These are phyloP conservation scores for Phytophthora kernoviae DNA, from an alignment of 352 stramenopile genomes.

Conservation along the genomic window DNA sequence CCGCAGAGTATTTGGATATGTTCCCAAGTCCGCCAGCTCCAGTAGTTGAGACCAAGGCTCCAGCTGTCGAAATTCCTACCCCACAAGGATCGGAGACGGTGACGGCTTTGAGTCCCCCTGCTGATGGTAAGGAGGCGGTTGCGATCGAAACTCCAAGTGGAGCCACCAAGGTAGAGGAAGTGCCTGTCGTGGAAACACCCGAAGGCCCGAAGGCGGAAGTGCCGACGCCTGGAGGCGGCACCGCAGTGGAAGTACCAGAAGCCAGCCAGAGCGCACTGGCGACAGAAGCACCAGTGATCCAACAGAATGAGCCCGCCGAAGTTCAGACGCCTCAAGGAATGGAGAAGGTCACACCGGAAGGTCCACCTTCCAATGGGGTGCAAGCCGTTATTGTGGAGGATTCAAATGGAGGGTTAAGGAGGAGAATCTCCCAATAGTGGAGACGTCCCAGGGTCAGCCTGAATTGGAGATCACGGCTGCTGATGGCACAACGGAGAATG, in stretches of 20 bases:
- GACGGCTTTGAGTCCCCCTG: constrained; percentile 5
- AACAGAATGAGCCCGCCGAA: too few relatives aligned
- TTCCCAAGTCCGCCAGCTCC: constrained; percentile 25
- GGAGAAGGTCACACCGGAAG: neutral
- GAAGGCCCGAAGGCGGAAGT: constrained; percentile 5
- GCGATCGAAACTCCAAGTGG: constrained; percentile 6
- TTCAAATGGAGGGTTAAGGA: neutral
- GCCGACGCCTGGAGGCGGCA: neutral
- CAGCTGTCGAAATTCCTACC: constrained; percentile 9
- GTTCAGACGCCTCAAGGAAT: too few relatives aligned
- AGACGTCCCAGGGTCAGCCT: neutral
- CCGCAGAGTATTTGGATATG: constrained; percentile 37
- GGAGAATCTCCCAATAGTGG: constrained; percentile 3
- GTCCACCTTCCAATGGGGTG: neutral
- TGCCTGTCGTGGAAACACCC: neutral
- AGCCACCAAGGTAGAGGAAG: constrained; percentile 3
- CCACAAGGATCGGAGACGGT: constrained; percentile 9
- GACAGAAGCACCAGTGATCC: too few relatives aligned
- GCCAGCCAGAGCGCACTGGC: too few relatives aligned
- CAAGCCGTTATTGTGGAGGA: constrained; percentile 9
- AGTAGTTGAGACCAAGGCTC: constrained; percentile 1
- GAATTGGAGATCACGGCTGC: neutral
- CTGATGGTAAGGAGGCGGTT: constrained; percentile 5
- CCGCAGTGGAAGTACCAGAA: neutral
- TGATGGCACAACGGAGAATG: constrained; percentile 4